Evolutionary conservation across 2,329 filamentous ascomycete genomes (phyloP).

Genomic region (Phyllosticta citrichinensis): DNA sequence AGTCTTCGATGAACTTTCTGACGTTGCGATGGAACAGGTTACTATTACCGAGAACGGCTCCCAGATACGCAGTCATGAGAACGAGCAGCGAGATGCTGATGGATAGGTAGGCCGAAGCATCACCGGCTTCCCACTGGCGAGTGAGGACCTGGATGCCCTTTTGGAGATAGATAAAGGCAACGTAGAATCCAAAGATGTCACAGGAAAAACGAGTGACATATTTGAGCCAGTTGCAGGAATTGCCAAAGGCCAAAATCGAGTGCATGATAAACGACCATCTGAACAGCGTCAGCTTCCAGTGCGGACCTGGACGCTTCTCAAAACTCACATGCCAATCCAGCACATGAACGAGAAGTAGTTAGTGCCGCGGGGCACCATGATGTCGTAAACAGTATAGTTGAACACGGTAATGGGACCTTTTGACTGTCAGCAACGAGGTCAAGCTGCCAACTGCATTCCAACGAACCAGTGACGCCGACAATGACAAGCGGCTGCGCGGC

Average conservation of each 20-base stretch:
- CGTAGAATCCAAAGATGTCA: constrained; percentile 90
- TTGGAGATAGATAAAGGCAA: constrained; percentile 83
- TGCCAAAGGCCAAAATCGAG: constrained; percentile 72
- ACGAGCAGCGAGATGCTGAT: constrained; percentile 68
- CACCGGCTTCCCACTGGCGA: constrained; percentile 54
- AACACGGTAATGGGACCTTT: constrained; percentile 81
- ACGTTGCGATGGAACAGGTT: constrained; percentile 64
- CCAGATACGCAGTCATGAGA: constrained; percentile 65
- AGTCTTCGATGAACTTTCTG: constrained; percentile 78
- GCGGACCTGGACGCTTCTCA: not conserved
- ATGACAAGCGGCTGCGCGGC: constrained; percentile 82
- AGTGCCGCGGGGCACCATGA: constrained; percentile 65
- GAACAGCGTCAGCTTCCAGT: not conserved
- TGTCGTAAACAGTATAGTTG: constrained; percentile 89
- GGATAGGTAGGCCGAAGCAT: constrained; percentile 63
- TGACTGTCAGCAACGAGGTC: constrained; percentile 10
- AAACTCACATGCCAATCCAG: constrained; percentile 54
- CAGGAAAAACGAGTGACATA: constrained; percentile 88
- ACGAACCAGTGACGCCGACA: constrained; percentile 68
- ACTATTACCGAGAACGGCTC: constrained; percentile 54
- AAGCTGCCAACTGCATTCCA: not conserved
- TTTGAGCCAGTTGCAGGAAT: constrained; percentile 77
- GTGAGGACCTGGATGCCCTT: constrained; percentile 82
- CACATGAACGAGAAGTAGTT: constrained; percentile 87
- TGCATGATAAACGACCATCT: constrained; percentile 80